A percentile compares a stretch with the other conserved stretches of the same genome.
phyloP scores from a whole-genome alignment of 78 protist genomes.

The Dictyostelium capitatum region DNA sequence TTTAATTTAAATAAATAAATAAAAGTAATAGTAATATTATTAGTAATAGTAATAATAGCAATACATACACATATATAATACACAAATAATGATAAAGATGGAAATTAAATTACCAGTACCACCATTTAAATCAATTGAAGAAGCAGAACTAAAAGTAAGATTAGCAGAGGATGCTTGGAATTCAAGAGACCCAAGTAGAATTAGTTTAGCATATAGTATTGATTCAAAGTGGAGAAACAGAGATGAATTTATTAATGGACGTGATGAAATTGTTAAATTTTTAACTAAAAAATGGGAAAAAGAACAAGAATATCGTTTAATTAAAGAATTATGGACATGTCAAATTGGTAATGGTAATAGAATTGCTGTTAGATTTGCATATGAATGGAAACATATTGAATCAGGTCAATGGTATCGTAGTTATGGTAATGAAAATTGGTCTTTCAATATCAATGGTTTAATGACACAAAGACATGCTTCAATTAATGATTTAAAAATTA shows the following conservation, averaged over 20 bases:
- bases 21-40: too few species aligned
- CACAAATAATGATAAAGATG: too few species aligned
- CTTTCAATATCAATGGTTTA: constrained; percentile 50
- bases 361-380: constrained; percentile 85
- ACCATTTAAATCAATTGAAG: constrained; percentile 73
- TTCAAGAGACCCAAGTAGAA: constrained; percentile 38
- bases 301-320: constrained; percentile 77
- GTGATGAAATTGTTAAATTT: constrained; percentile 68
- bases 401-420: constrained; percentile 53
- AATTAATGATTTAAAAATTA: constrained; percentile 74
- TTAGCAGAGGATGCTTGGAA: constrained; percentile 90
- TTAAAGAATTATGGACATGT: constrained; percentile 82
- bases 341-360: constrained; percentile 13
- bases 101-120: constrained; percentile 71
- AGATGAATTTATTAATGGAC: constrained; percentile 48
- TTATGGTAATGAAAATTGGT: constrained; percentile 90
- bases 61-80: too few species aligned
- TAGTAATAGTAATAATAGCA: too few species aligned
- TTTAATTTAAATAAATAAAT: too few species aligned
- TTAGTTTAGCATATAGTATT: constrained; percentile 60
- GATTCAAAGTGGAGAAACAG: constrained; percentile 88
- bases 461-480: constrained; percentile 75
- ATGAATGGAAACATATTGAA: constrained; percentile 69
- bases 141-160: constrained; percentile 73
- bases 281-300: constrained; percentile 70